Evolutionary conservation across 2,329 filamentous ascomycete species (phyloP), one percentile per base, ranked within the genome.

Genomic region (Blastomyces emzantsi): DNA sequence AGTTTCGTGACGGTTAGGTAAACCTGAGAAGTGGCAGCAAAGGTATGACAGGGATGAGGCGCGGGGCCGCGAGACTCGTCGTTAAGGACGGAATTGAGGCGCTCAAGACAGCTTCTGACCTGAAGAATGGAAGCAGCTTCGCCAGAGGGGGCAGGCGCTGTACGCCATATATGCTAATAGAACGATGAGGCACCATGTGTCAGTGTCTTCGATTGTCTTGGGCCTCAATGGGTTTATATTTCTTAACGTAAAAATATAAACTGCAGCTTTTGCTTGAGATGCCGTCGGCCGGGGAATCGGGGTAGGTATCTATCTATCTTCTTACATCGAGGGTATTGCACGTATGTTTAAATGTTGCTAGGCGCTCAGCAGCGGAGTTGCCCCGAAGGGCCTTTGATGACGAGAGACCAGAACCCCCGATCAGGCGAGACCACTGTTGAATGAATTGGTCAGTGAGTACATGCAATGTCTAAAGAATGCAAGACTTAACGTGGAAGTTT

Each of bases 1-100:
- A 97, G 92, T 77, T 96, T 92, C 67, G 90, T 90, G 67, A 97
- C 87, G 15, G 90, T 89, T 4, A 91, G 87, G 74, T 96, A 99
- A 61, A 97, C 89, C 74, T 96, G 90, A 69, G 92, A 90, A 62
- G 87, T 85, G 45, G 91, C 87, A 65, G 90, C 90, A 77, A 93
- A 97, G 70, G 88, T 83, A 47, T 97, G 90, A 78, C 94, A 99
- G 3, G 92, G 89, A 75, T 97, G 93, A 7, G 93, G 93, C 33
- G 92, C 84, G 5, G 92, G 91, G 54, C 91, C 87, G 68, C 92
- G 89, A 65, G 90, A 90, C 78, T 97, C 93, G 78, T 97, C 92
- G 77, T 86, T 88, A 67, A 97, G 87, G 70, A 96, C 87, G 68
- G 80, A 78, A 64, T 82, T 83, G 33, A 88, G 75, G 59, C 82